These are phyloP conservation scores for Camellia granthamiana DNA, from an alignment of 148 eudicot species.

Conservation along the genomic window DNA sequence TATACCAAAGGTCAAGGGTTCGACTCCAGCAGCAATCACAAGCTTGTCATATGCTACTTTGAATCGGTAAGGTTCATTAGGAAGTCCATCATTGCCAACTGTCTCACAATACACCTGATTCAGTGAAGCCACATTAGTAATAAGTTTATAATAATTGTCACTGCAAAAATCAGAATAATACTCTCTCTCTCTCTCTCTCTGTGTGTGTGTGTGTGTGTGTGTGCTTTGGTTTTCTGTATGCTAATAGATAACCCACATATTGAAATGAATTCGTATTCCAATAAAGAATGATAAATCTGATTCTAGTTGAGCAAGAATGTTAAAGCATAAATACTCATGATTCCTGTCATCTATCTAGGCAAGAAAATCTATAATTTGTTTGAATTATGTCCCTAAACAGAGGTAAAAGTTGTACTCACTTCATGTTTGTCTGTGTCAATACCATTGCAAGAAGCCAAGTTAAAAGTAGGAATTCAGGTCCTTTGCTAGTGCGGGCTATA, in stretches of 20 bases:
- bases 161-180: not conserved
- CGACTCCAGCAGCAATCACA: slow-evolving; percentile 83
- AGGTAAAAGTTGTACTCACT: slow-evolving; percentile 36
- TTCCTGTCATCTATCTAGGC: too few relatives aligned
- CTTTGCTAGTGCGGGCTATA: slow-evolving; percentile 65
- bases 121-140: slow-evolving; percentile 3
- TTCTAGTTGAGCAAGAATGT: too few relatives aligned
- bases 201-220: too few relatives aligned
- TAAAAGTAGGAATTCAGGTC: slow-evolving; percentile 79
- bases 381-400: not conserved
- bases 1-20: slow-evolving; percentile 80
- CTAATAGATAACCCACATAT: too few relatives aligned
- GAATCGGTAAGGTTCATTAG: slow-evolving; percentile 54
- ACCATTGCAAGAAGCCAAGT: slow-evolving; percentile 67
- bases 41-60: slow-evolving; percentile 93
- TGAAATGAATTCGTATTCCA: too few relatives aligned
- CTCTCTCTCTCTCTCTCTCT: too few relatives aligned
- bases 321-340: too few relatives aligned
- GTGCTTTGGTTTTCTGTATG: too few relatives aligned
- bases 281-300: too few relatives aligned
- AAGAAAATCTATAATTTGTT: too few relatives aligned
- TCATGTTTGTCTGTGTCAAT: slow-evolving; percentile 68
- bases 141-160: not conserved
- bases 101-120: slow-evolving; percentile 80
- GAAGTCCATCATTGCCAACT: slow-evolving; percentile 33